Conservation (phyloP, 2,329 filamentous ascomycete species). For the Pezicula rhizophila region DNA sequence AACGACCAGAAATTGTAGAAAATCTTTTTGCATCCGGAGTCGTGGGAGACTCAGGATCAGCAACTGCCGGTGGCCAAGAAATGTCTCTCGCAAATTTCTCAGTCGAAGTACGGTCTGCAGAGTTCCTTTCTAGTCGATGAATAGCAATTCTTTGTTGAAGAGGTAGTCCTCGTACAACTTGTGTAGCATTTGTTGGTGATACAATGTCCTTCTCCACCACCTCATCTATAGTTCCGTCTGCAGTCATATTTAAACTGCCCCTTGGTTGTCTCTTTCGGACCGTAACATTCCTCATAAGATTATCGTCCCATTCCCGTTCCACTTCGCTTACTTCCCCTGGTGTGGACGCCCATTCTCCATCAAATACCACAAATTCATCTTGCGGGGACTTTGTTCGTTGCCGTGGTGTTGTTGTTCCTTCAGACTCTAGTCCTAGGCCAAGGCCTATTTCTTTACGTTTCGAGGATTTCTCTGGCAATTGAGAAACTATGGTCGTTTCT, state of each 20-base stretch:
- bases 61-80: conserved; percentile 10
- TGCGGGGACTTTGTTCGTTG: conserved; percentile 29
- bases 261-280: conserved; percentile 36
- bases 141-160: conserved; percentile 22
- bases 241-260: conserved; percentile 13
- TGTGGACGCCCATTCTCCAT: conserved; percentile 49
- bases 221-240: conserved; percentile 30
- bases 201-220: conserved; percentile 42
- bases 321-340: conserved; percentile 35
- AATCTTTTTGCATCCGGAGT: conserved; percentile 38
- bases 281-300: conserved; percentile 46
- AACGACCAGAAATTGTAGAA: conserved; percentile 49
- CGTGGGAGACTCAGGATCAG: conserved; percentile 18
- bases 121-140: conserved; percentile 17
- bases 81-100: conserved; percentile 13
- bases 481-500: conserved; percentile 9
- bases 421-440: conserved; percentile 33
- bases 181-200: conserved; percentile 45
- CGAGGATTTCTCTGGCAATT: conserved; percentile 7
- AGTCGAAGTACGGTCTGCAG: conserved; percentile 11
- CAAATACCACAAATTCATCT: conserved; percentile 48
- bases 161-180: conserved; percentile 26
- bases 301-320: conserved; percentile 49
- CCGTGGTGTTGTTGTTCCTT: conserved; percentile 26
- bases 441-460: conserved; percentile 25